Conservation (phyloP, 148 eudicot species). For the Vaccinium darrowii region DNA sequence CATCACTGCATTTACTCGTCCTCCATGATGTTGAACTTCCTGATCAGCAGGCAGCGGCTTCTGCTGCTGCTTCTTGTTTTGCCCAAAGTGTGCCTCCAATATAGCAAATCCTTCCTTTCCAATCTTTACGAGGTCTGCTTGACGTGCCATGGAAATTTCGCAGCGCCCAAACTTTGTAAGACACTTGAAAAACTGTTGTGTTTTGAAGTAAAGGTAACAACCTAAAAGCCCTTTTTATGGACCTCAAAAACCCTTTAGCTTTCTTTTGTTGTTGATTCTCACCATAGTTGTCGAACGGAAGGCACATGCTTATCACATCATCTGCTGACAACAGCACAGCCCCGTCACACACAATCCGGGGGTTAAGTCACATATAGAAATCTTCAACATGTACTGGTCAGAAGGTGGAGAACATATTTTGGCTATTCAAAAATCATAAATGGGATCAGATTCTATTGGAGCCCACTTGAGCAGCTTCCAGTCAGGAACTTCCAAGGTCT, state of each 20-base stretch:
- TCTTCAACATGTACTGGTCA: neutral
- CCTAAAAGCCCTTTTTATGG: slow-evolving; percentile 11
- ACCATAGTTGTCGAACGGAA: neutral
- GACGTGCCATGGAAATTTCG: slow-evolving; percentile 5
- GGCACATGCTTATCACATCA: neutral
- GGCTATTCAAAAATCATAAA: neutral
- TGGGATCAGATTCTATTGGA: neutral
- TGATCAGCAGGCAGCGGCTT: neutral
- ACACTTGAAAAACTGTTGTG: neutral
- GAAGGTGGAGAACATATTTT: neutral
- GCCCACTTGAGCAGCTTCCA: neutral
- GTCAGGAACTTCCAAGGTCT: neutral
- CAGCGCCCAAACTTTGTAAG: neutral
- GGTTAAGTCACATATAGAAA: neutral
- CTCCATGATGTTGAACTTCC: neutral
- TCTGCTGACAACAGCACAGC: neutral
- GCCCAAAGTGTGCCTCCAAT: neutral
- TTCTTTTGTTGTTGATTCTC: neutral
- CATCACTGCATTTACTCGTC: neutral
- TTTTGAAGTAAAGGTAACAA: neutral
- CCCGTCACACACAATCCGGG: neutral
- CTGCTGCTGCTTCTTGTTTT: neutral
- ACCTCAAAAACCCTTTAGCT: neutral
- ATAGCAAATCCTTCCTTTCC: slow-evolving; percentile 10
- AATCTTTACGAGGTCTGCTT: slow-evolving; percentile 4